Evolutionary conservation across 306 rosid genomes (phyloP).

Genomic region (Delonix regia): DNA sequence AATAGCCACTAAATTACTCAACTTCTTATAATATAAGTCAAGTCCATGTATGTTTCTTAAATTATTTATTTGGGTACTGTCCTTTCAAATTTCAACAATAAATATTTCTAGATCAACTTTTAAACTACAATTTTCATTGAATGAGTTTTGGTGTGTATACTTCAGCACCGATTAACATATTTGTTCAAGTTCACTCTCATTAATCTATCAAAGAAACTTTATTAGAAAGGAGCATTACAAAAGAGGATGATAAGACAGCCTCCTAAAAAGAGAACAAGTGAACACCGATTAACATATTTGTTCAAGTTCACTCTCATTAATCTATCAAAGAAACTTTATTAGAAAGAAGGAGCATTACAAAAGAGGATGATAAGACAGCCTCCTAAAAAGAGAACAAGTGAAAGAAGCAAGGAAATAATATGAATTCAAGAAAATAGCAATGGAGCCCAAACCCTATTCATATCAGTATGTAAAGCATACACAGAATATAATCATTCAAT

Average conservation of each 20-base stretch:
- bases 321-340: neutral
- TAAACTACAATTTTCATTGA: neutral
- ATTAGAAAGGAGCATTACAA: neutral
- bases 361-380: neutral
- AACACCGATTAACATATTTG: neutral
- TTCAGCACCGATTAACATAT: neutral
- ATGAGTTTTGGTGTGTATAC: neutral
- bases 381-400: neutral
- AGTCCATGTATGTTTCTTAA: neutral
- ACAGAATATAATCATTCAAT: neutral
- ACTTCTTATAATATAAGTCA: neutral
- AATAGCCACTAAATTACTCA: neutral
- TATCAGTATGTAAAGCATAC: neutral
- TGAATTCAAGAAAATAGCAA: neutral
- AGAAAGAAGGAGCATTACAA: neutral
- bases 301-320: neutral
- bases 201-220: neutral
- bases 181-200: neutral
- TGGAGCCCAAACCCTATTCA: neutral
- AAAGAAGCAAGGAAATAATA: no score
- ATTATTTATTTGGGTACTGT: neutral
- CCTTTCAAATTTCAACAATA: neutral
- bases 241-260: neutral
- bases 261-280: neutral
- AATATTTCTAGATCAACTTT: neutral